Conservation (phyloP, 73 alveolate species). For the Paramecium biaurelia region DNA sequence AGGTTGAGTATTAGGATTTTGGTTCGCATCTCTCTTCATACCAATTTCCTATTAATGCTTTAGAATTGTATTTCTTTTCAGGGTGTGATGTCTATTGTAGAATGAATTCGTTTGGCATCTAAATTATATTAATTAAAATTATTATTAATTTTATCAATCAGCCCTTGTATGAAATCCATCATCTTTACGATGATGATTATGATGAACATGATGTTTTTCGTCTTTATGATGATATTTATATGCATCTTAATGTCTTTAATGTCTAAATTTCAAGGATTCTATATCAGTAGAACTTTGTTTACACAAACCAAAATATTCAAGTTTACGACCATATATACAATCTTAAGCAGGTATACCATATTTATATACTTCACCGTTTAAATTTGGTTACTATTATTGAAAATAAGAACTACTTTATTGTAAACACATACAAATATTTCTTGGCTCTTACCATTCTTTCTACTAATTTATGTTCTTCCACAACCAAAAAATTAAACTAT, state of each 20-base stretch:
- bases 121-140: not conserved
- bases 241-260: not conserved
- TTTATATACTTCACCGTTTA: not conserved
- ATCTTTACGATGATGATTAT: not conserved
- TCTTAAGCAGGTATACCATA: not conserved
- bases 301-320: not conserved
- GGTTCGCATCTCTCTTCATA: conserved; percentile 66
- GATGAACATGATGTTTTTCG: not conserved
- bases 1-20: conserved; percentile 28
- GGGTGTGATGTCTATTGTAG: conserved; percentile 58
- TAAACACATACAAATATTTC: not conserved
- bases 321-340: not conserved
- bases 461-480: not conserved
- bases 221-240: not conserved
- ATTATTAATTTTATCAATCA: not conserved
- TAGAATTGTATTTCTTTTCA: conserved; percentile 56
- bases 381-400: not conserved
- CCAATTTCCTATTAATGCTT: conserved; percentile 52
- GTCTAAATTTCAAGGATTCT: not conserved
- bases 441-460: not conserved
- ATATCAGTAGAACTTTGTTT: not conserved
- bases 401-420: not conserved
- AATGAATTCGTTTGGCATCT: conserved; percentile 55
- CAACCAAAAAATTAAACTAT: not conserved
- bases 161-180: not conserved